These are phyloP conservation scores for Diaporthe citrichinensis DNA, from an alignment of 2,329 filamentous ascomycete species.

Conservation along the genomic window DNA sequence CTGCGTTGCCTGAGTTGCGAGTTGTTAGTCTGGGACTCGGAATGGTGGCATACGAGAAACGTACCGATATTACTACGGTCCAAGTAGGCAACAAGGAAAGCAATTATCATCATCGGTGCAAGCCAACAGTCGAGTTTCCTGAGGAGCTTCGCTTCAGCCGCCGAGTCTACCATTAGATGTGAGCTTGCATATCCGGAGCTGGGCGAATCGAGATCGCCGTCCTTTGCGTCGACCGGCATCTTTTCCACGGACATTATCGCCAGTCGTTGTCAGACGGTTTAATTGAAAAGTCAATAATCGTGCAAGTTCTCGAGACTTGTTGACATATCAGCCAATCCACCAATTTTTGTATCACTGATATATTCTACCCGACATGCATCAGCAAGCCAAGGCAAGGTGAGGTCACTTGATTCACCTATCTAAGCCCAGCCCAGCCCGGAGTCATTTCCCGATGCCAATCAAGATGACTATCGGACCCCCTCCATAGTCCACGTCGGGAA, in stretches of 20 bases:
- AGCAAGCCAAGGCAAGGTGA: background rate
- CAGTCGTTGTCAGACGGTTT: background rate
- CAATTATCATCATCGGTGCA: constrained; percentile 75
- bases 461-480: background rate
- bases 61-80: constrained; percentile 79
- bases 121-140: constrained; percentile 75
- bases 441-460: constrained; percentile 6
- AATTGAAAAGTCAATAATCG: background rate
- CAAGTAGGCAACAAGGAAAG: constrained; percentile 83
- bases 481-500: background rate
- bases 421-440: background rate
- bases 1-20: constrained; percentile 63
- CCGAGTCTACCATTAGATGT: background rate
- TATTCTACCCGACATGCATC: background rate
- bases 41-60: background rate
- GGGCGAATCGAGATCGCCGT: constrained; percentile 1
- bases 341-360: background rate
- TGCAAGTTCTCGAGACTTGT: background rate
- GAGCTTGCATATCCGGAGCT: background rate
- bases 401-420: background rate
- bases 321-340: background rate
- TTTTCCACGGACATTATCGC: background rate
- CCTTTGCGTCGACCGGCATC: background rate
- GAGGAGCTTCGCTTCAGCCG: constrained; percentile 68
- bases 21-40: background rate